These are phyloP conservation scores for Hypoxylon sp. DNA, from an alignment of 2,329 filamentous ascomycete species.

Conservation along the genomic window DNA sequence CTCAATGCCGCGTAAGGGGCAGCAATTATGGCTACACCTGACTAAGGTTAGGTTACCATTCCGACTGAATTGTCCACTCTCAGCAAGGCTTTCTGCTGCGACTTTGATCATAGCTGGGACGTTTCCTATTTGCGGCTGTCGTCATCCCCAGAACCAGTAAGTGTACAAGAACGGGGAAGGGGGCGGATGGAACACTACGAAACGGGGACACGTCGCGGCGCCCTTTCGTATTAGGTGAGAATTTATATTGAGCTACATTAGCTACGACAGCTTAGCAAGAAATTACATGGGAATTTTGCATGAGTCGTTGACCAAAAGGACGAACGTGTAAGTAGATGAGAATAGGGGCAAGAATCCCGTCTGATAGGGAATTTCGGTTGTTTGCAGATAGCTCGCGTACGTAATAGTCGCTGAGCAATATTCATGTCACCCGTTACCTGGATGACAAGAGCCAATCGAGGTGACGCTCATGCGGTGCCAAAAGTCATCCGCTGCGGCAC, in stretches of 20 bases:
- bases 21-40: constrained; percentile 6
- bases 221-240: constrained; percentile 44
- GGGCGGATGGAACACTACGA: constrained; percentile 42
- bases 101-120: constrained; percentile 23
- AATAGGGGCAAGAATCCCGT: constrained; percentile 31
- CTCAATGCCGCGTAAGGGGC: constrained; percentile 11
- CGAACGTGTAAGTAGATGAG: constrained; percentile 19
- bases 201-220: constrained; percentile 39
- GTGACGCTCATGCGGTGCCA: constrained; percentile 19
- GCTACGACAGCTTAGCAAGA: constrained; percentile 20
- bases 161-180: constrained; percentile 24
- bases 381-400: constrained; percentile 42
- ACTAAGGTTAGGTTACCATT: constrained; percentile 17
- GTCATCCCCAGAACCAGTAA: constrained; percentile 22
- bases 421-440: constrained; percentile 38
- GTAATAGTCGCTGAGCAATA: constrained; percentile 39
- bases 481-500: constrained; percentile 24
- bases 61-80: constrained; percentile 16
- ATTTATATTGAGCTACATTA: constrained; percentile 29
- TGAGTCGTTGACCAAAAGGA: constrained; percentile 15
- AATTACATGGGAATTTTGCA: constrained; percentile 16
- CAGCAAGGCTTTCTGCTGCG: constrained; percentile 20
- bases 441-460: constrained; percentile 30
- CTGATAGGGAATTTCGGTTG: constrained; percentile 37
- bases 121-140: constrained; percentile 31